A percentile compares a stretch with the other conserved stretches of the same genome.
phyloP scores from a whole-genome alignment of 179 eudicot genomes.

The Patellifolia procumbens region DNA sequence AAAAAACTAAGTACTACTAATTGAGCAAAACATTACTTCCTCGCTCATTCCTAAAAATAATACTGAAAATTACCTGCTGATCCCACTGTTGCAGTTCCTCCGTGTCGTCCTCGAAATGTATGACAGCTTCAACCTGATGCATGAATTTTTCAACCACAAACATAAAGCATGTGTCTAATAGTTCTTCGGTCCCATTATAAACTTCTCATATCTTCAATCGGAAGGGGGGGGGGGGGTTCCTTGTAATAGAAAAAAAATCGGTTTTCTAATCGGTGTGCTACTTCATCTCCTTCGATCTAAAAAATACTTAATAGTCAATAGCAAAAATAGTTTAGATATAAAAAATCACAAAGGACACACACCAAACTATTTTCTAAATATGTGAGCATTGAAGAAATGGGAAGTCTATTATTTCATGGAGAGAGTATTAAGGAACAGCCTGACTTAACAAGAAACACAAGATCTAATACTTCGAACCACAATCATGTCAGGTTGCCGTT shows the following conservation, averaged over 20 bases:
- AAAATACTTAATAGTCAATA: too few relatives aligned
- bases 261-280: too few relatives aligned
- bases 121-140: conserved; percentile 87
- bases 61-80: conserved; percentile 66
- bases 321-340: too few relatives aligned
- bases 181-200: too few relatives aligned
- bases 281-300: too few relatives aligned
- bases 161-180: background rate
- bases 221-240: too few relatives aligned
- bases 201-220: too few relatives aligned
- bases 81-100: conserved; percentile 98
- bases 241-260: too few relatives aligned
- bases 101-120: conserved; percentile 97
- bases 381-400: too few relatives aligned
- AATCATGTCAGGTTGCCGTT: background rate
- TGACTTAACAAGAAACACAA: background rate
- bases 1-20: background rate
- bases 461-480: background rate
- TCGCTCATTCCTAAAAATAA: background rate
- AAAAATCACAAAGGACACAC: too few relatives aligned
- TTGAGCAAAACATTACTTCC: background rate
- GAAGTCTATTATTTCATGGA: too few relatives aligned
- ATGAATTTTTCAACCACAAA: conserved; percentile 10
- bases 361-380: too few relatives aligned
- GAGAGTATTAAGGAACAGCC: background rate